Percentiles rank a stretch among this genome's conserved stretches.
Conservation (phyloP, 192 early-diverging fungal species). For the Coemansia sp. region DNA sequence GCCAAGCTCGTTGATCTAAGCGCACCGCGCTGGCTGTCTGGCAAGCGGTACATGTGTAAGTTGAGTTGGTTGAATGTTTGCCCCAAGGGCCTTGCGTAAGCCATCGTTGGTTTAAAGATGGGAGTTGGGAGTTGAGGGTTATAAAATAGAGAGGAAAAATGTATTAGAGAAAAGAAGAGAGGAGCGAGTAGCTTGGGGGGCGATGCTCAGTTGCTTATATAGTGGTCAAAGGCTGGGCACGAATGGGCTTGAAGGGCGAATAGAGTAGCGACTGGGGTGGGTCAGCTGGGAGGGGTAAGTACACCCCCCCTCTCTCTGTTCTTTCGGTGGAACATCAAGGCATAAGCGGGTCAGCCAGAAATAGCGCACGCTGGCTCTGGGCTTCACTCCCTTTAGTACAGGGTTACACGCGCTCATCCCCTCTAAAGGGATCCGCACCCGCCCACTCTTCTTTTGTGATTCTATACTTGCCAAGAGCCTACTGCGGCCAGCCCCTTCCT, state of each 20-base stretch:
- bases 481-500: background rate
- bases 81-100: slow-evolving; percentile 51
- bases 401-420: slow-evolving; percentile 3
- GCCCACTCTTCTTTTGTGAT: background rate
- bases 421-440: background rate
- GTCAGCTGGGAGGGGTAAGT: background rate
- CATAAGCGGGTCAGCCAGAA: background rate
- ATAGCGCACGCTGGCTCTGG: background rate
- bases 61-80: slow-evolving; percentile 60
- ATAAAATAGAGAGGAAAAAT: background rate
- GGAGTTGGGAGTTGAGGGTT: background rate
- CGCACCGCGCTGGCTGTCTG: slow-evolving; percentile 56
- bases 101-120: slow-evolving; percentile 26
- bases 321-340: background rate
- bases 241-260: background rate
- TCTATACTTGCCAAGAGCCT: background rate
- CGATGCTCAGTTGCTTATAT: background rate
- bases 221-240: background rate
- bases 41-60: slow-evolving; percentile 57
- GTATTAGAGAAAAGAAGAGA: background rate
- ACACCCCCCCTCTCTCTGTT: slow-evolving; percentile 1
- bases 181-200: background rate
- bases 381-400: background rate
- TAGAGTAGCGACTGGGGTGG: background rate
- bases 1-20: slow-evolving; percentile 48